Conservation (phyloP, 73 alveolate genomes). For the Stentor coeruleus region DNA sequence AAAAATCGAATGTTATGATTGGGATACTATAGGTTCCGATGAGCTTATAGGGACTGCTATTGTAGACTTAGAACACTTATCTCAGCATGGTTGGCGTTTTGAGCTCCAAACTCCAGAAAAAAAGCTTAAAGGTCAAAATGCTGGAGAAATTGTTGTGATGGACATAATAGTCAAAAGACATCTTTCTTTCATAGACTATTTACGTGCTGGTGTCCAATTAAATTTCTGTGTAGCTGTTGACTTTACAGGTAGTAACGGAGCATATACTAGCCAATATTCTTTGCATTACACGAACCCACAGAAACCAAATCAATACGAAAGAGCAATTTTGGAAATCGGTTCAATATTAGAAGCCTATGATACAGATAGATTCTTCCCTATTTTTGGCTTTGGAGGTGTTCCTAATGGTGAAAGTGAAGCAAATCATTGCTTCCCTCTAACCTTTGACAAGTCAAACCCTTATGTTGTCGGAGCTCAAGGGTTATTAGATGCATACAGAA, state of each 20-base stretch:
- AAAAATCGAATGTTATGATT: conserved; percentile 55
- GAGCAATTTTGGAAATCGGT: conserved; percentile 76
- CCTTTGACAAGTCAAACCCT: conserved; percentile 64
- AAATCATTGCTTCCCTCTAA: conserved; percentile 83
- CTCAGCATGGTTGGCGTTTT: conserved; percentile 35
- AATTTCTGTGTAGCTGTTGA: conserved; percentile 77
- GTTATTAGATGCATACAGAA: conserved; percentile 58
- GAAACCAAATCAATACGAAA: conserved; percentile 60
- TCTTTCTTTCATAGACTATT: conserved; percentile 69
- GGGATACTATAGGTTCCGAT: conserved; percentile 27
- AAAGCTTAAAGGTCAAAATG: conserved; percentile 20
- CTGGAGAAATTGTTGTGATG: conserved; percentile 39
- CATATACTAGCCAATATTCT: conserved; percentile 45
- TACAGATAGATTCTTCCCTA: conserved; percentile 82
- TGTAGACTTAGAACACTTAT: conserved; percentile 38
- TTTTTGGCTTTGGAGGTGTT: conserved; percentile 93
- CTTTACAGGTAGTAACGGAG: conserved; percentile 86
- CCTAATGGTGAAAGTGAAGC: conserved; percentile 35
- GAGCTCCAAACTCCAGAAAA: conserved; percentile 35
- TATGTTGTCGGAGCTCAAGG: conserved; percentile 74
- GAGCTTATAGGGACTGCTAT: conserved; percentile 32
- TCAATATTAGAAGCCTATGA: conserved; percentile 84
- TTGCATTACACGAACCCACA: conserved; percentile 53
- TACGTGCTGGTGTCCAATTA: conserved; percentile 74
- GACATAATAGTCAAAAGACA: conserved; percentile 14